Percentiles rank a stretch among this genome's conserved stretches.
These are phyloP conservation scores for Heliamphora exappendiculata DNA, from an alignment of 148 eudicot genomes.

Conservation along the genomic window DNA sequence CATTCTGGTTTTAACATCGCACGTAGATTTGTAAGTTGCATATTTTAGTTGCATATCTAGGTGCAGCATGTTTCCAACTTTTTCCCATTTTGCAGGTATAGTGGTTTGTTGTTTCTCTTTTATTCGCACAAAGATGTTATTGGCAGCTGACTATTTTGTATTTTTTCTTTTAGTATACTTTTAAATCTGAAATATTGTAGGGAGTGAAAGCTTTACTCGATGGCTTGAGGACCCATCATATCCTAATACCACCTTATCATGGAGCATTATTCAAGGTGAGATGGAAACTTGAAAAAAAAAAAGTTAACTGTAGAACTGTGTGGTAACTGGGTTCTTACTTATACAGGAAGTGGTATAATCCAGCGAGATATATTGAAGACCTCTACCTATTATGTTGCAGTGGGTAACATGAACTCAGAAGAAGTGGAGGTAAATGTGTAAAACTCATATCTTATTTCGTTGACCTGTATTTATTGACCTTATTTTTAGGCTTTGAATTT, in stretches of 20 bases:
- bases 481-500: background rate
- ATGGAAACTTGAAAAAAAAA: background rate
- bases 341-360: slow-evolving; percentile 62
- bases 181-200: slow-evolving; percentile 28
- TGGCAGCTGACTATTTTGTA: background rate
- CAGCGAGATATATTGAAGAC: slow-evolving; percentile 45
- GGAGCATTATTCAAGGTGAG: slow-evolving; percentile 69
- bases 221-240: slow-evolving; percentile 75
- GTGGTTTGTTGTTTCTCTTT: background rate
- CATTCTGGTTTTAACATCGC: background rate
- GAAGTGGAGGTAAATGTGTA: slow-evolving; percentile 38
- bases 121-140: background rate
- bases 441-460: slow-evolving; percentile 4
- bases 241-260: slow-evolving; percentile 51
- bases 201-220: slow-evolving; percentile 52
- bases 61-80: background rate
- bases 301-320: background rate
- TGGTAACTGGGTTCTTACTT: background rate
- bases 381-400: slow-evolving; percentile 61
- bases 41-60: background rate
- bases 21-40: background rate
- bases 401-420: slow-evolving; percentile 60
- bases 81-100: background rate
- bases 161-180: background rate
- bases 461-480: background rate